Evolutionary conservation across 306 rosid genomes (phyloP).

Genomic region (Corylus avellana): DNA sequence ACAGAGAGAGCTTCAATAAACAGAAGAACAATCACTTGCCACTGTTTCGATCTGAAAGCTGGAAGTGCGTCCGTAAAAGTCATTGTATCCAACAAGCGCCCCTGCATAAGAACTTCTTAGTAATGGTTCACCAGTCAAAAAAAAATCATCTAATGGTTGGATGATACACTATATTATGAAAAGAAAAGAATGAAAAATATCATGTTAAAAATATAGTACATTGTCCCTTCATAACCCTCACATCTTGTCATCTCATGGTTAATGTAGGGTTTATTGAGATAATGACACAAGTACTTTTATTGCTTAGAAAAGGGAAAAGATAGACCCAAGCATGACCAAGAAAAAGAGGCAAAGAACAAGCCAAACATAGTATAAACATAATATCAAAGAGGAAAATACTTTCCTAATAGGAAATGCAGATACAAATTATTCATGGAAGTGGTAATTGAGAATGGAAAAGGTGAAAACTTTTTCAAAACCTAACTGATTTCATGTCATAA

Average conservation of each 20-base stretch:
- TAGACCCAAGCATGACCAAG: not conserved
- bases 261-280: not conserved
- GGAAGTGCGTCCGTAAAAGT: conserved; percentile 84
- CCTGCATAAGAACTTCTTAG: conserved; percentile 44
- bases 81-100: conserved; percentile 76
- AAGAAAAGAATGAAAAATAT: not conserved
- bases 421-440: not conserved
- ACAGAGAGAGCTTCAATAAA: conserved; percentile 82
- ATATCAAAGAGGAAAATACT: no score
- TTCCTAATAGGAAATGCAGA: not conserved
- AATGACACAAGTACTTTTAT: not conserved
- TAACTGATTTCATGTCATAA: not conserved
- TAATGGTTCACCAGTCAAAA: conserved; percentile 21
- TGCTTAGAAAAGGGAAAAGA: not conserved
- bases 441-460: not conserved
- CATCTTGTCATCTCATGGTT: no score
- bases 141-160: conserved; percentile 4
- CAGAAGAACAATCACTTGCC: conserved; percentile 83
- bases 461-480: not conserved
- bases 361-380: not conserved
- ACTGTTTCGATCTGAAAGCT: conserved; percentile 80
- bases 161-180: not conserved
- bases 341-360: not conserved
- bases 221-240: no score
- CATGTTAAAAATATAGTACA: no score